Percentiles rank a stretch among this genome's conserved stretches.
Evolutionary conservation across 2,329 filamentous ascomycete species (phyloP).

Genomic region (Hirsutella rhossiliensis): DNA sequence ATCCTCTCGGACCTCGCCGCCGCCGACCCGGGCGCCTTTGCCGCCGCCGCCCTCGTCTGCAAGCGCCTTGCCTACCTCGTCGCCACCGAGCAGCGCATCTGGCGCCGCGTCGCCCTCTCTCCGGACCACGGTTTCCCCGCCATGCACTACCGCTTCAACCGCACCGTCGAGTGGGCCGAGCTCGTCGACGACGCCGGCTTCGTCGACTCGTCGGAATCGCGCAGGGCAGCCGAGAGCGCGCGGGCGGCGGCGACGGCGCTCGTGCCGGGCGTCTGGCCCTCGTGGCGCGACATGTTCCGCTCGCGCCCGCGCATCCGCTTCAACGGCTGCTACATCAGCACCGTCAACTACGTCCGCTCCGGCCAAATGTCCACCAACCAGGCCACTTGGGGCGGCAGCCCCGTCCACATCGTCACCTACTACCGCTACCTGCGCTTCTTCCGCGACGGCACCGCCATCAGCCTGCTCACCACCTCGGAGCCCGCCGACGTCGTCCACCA

Average conservation of each 20-base stretch:
- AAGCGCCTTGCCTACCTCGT: constrained; percentile 80
- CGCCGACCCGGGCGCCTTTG: constrained; percentile 64
- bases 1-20: constrained; percentile 63
- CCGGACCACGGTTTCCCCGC: constrained; percentile 63
- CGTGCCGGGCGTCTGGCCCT: constrained; percentile 29
- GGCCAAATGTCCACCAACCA: constrained; percentile 62
- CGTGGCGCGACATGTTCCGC: constrained; percentile 64
- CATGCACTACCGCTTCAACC: constrained; percentile 74
- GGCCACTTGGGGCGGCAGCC: constrained; percentile 58
- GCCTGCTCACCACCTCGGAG: constrained; percentile 67
- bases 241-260: constrained; percentile 25
- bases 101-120: constrained; percentile 64
- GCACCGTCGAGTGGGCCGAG: constrained; percentile 42
- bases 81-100: constrained; percentile 72
- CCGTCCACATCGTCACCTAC: constrained; percentile 93
- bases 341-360: constrained; percentile 84
- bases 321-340: constrained; percentile 92
- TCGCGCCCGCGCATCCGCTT: constrained; percentile 78
- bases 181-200: constrained; percentile 18
- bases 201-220: constrained; percentile 9
- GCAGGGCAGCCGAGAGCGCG: not conserved
- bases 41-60: constrained; percentile 68
- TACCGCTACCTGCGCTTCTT: constrained; percentile 95
- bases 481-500: constrained; percentile 81
- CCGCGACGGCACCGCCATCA: constrained; percentile 74